Base-by-base conservation (phyloP, 306 rosid genomes). In the Mimosa pudica region DNA sequence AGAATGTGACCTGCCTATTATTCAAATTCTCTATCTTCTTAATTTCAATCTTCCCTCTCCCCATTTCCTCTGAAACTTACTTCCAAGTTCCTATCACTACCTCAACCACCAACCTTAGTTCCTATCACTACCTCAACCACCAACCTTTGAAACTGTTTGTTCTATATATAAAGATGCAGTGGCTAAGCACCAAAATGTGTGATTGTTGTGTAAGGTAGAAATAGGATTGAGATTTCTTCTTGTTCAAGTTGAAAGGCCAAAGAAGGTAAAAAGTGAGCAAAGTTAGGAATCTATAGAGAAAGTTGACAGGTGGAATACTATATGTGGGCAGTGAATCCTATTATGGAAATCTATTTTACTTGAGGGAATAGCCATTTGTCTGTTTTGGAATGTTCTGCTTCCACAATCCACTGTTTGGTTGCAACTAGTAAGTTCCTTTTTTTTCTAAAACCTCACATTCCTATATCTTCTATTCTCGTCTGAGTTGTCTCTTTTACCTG, bases 1-100 rank as follows among this genome's bases (percentile, higher is more conserved):
- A 90, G 74, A 92, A 92, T 2, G 97, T 90, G 71, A 92, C 96
- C 81, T 92, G 97, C 46, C 96, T 82, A 84, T 87, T 92, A 17
- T 86, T 92, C 73, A 90, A 64, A 76, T 90, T 90, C 75, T 92
- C 96, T 58, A 92, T 92, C 80, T 84, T 92, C 82, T 85, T 92
- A 0, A 92, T 92, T 89, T 90, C 97, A 30, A 90, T 91, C 42
- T 84, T 85, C 36, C 97, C 96, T 76, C 97, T 84, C 30, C 97
- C 94, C 97, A 89, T 90, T 3, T 20, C 79, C 49, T 75, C 48
- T 3, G 14, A 70, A 76, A 79, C 51, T 36, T 46, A 1, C 72
- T 48, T 75, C 70, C 79, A 66, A 45, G 67, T 48, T 75, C 73
- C 79, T 66, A 45, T 30, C 63, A 32, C 44, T 6, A 1, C 68